Evolutionary conservation across 805 yeast species (phyloP).

Genomic region (Metschnikowia gruessii): DNA sequence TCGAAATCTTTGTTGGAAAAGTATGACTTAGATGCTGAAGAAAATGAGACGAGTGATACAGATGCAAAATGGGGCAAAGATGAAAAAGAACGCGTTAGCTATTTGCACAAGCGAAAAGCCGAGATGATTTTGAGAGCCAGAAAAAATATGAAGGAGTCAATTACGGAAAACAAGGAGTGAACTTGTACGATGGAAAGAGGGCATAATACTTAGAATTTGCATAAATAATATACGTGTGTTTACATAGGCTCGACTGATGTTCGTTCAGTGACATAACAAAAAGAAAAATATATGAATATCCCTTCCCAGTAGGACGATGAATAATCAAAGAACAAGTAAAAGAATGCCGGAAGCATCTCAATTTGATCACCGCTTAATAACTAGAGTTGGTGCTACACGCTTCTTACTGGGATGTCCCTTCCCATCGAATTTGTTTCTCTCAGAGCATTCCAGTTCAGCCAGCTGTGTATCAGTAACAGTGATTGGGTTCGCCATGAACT

Average conservation of each 20-base stretch:
- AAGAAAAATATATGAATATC: too few relatives aligned
- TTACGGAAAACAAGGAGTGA: constrained; percentile 15
- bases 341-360: background rate
- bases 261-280: too few relatives aligned
- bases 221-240: too few relatives aligned
- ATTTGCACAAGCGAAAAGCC: constrained; percentile 32
- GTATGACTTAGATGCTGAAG: constrained; percentile 37
- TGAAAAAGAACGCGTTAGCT: constrained; percentile 14
- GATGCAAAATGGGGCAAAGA: constrained; percentile 25
- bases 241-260: too few relatives aligned
- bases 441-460: background rate
- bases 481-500: constrained; percentile 13
- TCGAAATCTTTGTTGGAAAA: constrained; percentile 34
- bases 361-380: constrained; percentile 7
- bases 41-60: constrained; percentile 8
- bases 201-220: too few relatives aligned
- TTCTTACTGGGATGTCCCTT: constrained; percentile 23
- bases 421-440: background rate
- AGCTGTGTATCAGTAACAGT: background rate
- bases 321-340: background rate
- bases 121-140: constrained; percentile 44
- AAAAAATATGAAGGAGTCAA: constrained; percentile 45
- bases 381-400: constrained; percentile 35
- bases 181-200: too few relatives aligned
- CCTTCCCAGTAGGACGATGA: background rate